phyloP scores from a whole-genome alignment of 441 rosid species.

The Populus hybrid region DNA sequence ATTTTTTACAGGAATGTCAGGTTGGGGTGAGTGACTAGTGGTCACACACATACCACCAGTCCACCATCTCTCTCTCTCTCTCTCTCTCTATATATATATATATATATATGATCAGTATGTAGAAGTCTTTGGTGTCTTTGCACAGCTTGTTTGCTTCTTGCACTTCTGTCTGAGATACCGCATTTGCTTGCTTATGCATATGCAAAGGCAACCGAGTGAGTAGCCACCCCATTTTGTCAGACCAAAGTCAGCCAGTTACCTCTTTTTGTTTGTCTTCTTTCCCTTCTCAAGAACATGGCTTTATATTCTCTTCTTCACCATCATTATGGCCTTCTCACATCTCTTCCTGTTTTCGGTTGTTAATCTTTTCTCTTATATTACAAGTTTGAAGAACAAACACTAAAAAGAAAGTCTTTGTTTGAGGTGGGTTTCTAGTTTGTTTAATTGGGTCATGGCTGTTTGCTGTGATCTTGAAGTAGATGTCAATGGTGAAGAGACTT shows the following conservation, averaged over 20 bases:
- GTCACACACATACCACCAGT: slow-evolving; percentile 20
- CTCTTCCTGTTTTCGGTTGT: slow-evolving; percentile 26
- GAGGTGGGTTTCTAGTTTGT: slow-evolving; percentile 30
- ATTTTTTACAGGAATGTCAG: slow-evolving; percentile 47
- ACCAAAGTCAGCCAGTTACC: slow-evolving; percentile 33
- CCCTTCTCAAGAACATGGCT: slow-evolving; percentile 28
- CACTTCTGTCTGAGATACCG: slow-evolving; percentile 11
- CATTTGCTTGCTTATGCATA: slow-evolving; percentile 27
- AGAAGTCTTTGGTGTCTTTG: slow-evolving; percentile 29
- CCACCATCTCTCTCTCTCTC: slow-evolving; percentile 15
- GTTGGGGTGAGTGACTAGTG: slow-evolving; percentile 20
- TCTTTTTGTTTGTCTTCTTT: slow-evolving; percentile 53
- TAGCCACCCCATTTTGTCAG: slow-evolving; percentile 21
- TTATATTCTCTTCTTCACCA: slow-evolving; percentile 22
- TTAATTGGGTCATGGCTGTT: slow-evolving; percentile 54
- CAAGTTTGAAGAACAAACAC: slow-evolving; percentile 12
- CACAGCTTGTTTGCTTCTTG: slow-evolving; percentile 33
- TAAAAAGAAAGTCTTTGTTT: slow-evolving; percentile 18
- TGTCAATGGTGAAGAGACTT: slow-evolving; percentile 85
- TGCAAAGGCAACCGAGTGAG: not conserved
- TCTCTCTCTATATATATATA: not conserved
- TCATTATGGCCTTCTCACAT: slow-evolving; percentile 23
- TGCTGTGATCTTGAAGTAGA: slow-evolving; percentile 86
- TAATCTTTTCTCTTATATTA: slow-evolving; percentile 1
- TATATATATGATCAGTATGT: not conserved